Evolutionary conservation across 495 filamentous ascomycete species (phyloP).

Genomic region (Amorphotheca resinae): DNA sequence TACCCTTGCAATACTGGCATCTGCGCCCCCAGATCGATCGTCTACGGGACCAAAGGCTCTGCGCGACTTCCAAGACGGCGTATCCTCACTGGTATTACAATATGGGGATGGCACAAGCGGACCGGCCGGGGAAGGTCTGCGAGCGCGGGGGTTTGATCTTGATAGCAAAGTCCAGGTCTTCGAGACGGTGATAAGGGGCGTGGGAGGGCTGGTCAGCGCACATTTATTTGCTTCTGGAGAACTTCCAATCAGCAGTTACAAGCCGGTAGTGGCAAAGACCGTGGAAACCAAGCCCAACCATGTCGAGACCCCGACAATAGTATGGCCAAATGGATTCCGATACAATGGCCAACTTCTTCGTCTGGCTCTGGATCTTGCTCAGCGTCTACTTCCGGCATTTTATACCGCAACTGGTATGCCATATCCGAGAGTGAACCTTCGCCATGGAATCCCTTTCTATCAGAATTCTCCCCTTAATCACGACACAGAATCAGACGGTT

Average conservation of each 20-base stretch:
- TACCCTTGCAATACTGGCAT: constrained; percentile 83
- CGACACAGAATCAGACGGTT: constrained; percentile 19
- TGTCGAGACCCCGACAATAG: constrained; percentile 28
- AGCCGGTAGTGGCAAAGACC: constrained; percentile 28
- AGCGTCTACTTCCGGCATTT: constrained; percentile 80
- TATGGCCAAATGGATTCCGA: constrained; percentile 63
- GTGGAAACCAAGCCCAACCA: constrained; percentile 6
- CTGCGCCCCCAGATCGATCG: constrained; percentile 38
- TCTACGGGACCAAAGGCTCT: constrained; percentile 47
- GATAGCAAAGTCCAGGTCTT: constrained; percentile 98
- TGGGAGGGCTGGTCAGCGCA: constrained; percentile 83
- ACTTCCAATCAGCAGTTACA: constrained; percentile 69
- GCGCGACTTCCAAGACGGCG: constrained; percentile 66
- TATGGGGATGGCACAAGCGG: constrained; percentile 77
- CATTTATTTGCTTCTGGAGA: constrained; percentile 89
- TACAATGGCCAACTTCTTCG: constrained; percentile 86
- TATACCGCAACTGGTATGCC: constrained; percentile 80
- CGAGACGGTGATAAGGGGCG: constrained; percentile 87
- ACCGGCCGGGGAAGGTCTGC: constrained; percentile 53
- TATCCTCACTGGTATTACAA: constrained; percentile 63
- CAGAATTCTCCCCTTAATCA: constrained; percentile 60
- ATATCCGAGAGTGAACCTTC: constrained; percentile 88
- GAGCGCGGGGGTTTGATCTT: constrained; percentile 80
- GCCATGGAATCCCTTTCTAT: constrained; percentile 85
- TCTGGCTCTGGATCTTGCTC: constrained; percentile 70